These are phyloP conservation scores for Lentinula novae-zelandiae DNA, from an alignment of 1,284 basidiomycete genomes.

Conservation along the genomic window DNA sequence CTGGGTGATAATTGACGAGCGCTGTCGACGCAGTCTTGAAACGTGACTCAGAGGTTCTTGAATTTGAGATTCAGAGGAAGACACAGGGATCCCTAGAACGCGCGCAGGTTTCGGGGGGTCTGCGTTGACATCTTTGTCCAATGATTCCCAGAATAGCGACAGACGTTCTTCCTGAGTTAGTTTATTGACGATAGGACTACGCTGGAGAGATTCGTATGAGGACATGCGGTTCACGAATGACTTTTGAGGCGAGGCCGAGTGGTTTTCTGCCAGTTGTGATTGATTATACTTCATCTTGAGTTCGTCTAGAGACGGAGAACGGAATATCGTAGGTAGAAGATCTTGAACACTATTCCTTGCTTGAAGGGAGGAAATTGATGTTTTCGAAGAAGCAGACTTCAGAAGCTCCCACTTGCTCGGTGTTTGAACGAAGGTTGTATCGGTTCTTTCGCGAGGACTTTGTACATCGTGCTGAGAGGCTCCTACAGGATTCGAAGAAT, in stretches of 20 bases:
- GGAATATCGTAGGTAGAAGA: slow-evolving; percentile 13
- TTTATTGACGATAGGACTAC: slow-evolving; percentile 11
- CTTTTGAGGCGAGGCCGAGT: slow-evolving; percentile 11
- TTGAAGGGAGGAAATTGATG: slow-evolving; percentile 12
- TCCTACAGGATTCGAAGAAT: background rate
- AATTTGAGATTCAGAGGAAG: background rate
- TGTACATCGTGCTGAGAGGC: background rate
- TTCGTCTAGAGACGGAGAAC: slow-evolving; percentile 11
- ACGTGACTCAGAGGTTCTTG: slow-evolving; percentile 4
- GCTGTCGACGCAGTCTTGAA: slow-evolving; percentile 28
- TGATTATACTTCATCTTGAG: slow-evolving; percentile 1
- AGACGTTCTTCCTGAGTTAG: slow-evolving; percentile 27
- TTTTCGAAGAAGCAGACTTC: background rate
- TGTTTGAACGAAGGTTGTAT: background rate
- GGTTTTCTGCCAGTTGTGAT: background rate
- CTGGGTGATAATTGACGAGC: slow-evolving; percentile 25
- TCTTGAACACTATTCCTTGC: slow-evolving; percentile 15
- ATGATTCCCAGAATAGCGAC: slow-evolving; percentile 29
- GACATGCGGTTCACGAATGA: slow-evolving; percentile 15
- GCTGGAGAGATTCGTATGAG: slow-evolving; percentile 13
- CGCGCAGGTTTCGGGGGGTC: slow-evolving; percentile 1
- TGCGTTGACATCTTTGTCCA: slow-evolving; percentile 24
- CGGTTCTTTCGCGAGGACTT: background rate
- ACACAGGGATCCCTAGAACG: background rate
- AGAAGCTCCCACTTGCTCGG: background rate